Base-by-base conservation (phyloP, 129 eudicot genomes). In the Pulicaria dysenterica region DNA sequence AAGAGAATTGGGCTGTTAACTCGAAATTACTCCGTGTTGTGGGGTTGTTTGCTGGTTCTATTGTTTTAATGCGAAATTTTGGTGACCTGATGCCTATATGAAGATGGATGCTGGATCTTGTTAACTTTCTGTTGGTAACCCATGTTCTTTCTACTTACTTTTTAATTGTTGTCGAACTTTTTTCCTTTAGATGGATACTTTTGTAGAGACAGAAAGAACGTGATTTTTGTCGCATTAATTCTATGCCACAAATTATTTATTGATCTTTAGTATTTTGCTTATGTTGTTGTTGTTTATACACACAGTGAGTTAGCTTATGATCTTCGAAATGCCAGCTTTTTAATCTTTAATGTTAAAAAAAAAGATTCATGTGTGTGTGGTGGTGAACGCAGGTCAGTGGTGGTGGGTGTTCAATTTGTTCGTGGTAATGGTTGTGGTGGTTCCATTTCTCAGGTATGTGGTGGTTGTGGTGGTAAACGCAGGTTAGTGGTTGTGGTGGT, bases 1-100 rank as follows among this genome's bases (percentile, higher is more conserved):
- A 82, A 47, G 82, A 82, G n/a, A 84, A 82, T 49, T 89, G 92
- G 96, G 88, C 86, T 43, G 69, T 72, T 47, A 86, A 89, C 82
- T 49, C 69, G 92, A 83, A 83, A 75, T 24, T 83, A 75, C 81
- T 83, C 24, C 79, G 81, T 24, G 87, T 79, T 48, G 79, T 67
- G 4, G 87, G 81, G 8, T 50, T 83, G 60, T 83, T 83, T 75
- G 87, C 76, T 70, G 87, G 87, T 42, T 83, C 87, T 4, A 71
- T 83, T 40, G 73, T 83, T 71, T 79, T 83, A 54, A 83, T 83
- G 87, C 71, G 87, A 34, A 69, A 75, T 41, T 83, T 69, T 71
- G 87, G 84, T 58, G 87, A 83, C 56, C 84, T 83, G 42, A 75
- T 79, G 87, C 78, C 87, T 38, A 49, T 77, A 7, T 77, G 71